These are phyloP conservation scores for Aspergillus sp. DNA, from an alignment of 2,329 filamentous ascomycete species.

Conservation along the genomic window DNA sequence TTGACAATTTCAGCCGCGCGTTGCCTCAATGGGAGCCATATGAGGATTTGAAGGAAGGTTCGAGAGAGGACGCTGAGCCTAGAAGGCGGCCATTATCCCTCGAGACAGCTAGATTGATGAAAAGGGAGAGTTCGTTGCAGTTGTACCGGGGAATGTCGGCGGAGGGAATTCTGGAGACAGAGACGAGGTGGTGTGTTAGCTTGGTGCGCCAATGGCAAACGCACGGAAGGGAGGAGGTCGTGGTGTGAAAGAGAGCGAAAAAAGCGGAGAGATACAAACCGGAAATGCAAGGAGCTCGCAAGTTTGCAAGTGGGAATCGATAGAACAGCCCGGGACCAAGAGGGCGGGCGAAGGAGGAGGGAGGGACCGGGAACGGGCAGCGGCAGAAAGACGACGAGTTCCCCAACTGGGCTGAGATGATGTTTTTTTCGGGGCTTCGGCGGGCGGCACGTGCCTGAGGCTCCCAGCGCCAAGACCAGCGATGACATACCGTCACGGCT, in stretches of 20 bases:
- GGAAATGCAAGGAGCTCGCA: conserved; percentile 16
- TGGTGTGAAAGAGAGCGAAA: conserved; percentile 5
- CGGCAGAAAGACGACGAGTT: conserved; percentile 18
- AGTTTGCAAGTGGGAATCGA: conserved; percentile 4
- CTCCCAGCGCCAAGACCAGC: conserved; percentile 21
- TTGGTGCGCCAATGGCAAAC: background rate
- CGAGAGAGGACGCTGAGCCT: conserved; percentile 21
- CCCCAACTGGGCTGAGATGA: conserved; percentile 26
- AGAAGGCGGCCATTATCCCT: conserved; percentile 39
- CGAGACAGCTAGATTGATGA: conserved; percentile 5
- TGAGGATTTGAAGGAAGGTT: conserved; percentile 26
- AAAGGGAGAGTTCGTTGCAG: background rate
- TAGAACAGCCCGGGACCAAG: background rate
- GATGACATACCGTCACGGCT: conserved; percentile 22
- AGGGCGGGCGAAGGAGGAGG: conserved; percentile 10
- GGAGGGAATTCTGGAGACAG: background rate
- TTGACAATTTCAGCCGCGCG: conserved; percentile 39
- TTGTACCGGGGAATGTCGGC: background rate
- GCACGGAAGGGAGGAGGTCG: conserved; percentile 6
- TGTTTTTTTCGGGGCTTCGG: conserved; percentile 25
- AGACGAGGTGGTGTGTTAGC: conserved; percentile 12
- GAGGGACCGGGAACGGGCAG: background rate
- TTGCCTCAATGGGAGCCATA: conserved; percentile 44
- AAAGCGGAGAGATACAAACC: background rate
- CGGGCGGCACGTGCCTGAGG: conserved; percentile 27